Percentiles rank a stretch among this genome's conserved stretches.
These are phyloP conservation scores for Helicostylum pulchrum DNA, from an alignment of 192 early-diverging fungal species.

Conservation along the genomic window DNA sequence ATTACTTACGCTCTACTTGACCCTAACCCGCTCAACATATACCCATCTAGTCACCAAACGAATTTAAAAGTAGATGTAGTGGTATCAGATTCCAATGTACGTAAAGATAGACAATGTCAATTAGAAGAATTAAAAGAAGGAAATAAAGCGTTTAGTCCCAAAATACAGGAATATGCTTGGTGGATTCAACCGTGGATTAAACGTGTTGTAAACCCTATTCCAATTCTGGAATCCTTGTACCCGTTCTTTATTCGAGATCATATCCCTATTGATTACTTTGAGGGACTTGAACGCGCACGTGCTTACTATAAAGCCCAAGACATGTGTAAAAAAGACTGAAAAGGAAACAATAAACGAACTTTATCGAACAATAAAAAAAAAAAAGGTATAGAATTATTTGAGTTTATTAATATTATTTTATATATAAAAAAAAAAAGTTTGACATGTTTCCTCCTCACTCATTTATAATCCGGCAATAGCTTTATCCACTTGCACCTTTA, in stretches of 20 bases:
- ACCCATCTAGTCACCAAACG: conserved; percentile 25
- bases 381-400: not conserved
- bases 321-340: conserved; percentile 9
- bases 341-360: not conserved
- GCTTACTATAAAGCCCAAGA: not conserved
- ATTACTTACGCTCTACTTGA: conserved; percentile 1
- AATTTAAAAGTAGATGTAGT: conserved; percentile 21
- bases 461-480: conserved; percentile 14
- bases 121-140: not conserved
- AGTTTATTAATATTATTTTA: not conserved
- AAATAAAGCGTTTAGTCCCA: too few species aligned
- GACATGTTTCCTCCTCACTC: not conserved
- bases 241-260: conserved; percentile 31
- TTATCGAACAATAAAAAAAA: not conserved
- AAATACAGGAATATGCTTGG: not conserved
- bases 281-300: conserved; percentile 14
- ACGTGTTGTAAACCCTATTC: conserved; percentile 24
- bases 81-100: not conserved
- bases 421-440: conserved; percentile 1
- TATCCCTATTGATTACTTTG: conserved; percentile 29
- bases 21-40: conserved; percentile 10
- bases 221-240: conserved; percentile 18
- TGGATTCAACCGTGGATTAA: not conserved
- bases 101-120: not conserved
- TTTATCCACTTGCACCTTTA: conserved; percentile 29